Percentiles rank a stretch among this genome's conserved stretches.
These are phyloP conservation scores for Helicocarpus griseus DNA, from an alignment of 2,329 filamentous ascomycete species.

Conservation along the genomic window DNA sequence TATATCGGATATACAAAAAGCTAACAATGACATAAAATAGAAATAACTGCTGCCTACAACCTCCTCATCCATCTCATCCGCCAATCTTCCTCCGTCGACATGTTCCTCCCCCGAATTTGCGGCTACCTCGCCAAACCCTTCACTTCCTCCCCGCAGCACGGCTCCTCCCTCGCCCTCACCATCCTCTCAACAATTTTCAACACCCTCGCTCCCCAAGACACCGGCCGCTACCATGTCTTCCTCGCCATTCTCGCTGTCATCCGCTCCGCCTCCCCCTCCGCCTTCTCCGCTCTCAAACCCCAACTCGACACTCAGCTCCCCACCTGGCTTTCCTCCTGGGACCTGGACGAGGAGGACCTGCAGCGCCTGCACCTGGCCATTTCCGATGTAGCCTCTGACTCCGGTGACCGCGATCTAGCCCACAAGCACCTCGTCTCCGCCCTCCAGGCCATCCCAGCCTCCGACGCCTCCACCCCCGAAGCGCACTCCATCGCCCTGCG, in stretches of 20 bases:
- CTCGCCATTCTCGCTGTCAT: conserved; percentile 80
- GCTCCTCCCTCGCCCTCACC: conserved; percentile 74
- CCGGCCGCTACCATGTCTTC: conserved; percentile 82
- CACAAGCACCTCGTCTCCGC: conserved; percentile 66
- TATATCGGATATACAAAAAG: conserved; percentile 1
- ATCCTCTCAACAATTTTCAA: conserved; percentile 96
- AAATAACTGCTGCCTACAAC: conserved; percentile 94
- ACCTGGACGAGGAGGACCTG: conserved; percentile 68
- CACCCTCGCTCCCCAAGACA: conserved; percentile 65
- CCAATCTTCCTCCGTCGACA: conserved; percentile 74
- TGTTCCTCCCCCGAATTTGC: conserved; percentile 81
- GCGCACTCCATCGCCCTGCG: conserved; percentile 52
- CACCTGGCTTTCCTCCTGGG: conserved; percentile 74
- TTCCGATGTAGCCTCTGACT: conserved; percentile 67
- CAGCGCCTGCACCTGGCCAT: conserved; percentile 78
- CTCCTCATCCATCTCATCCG: conserved; percentile 87
- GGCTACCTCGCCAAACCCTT: conserved; percentile 81
- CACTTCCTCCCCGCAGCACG: conserved; percentile 74
- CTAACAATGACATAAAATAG: conserved; percentile 51
- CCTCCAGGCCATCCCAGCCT: conserved; percentile 61
- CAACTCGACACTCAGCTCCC: conserved; percentile 72
- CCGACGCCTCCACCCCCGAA: conserved; percentile 45
- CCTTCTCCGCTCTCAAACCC: conserved; percentile 75
- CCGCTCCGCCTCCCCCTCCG: conserved; percentile 57
- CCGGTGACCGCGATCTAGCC: conserved; percentile 65